These are phyloP conservation scores for Huntiella savannae DNA, from an alignment of 2,329 filamentous ascomycete species.

Conservation along the genomic window DNA sequence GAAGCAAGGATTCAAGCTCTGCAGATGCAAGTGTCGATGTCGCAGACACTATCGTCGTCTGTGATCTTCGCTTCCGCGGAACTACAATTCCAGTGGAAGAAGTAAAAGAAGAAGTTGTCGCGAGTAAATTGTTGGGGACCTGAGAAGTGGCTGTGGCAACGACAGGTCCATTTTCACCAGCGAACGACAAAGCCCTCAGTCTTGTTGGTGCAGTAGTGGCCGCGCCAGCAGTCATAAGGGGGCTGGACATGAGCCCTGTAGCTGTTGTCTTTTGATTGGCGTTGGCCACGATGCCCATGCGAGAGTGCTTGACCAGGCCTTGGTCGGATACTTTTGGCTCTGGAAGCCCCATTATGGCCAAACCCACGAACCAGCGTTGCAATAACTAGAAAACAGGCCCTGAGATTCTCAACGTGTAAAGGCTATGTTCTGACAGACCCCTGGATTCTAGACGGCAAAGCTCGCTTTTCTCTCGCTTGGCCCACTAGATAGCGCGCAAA, in stretches of 20 bases:
- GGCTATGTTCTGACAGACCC: too few species aligned
- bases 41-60: background rate
- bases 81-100: background rate
- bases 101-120: background rate
- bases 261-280: conserved; percentile 5
- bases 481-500: too few species aligned
- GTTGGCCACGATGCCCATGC: conserved; percentile 5
- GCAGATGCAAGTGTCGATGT: conserved; percentile 2
- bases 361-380: too few species aligned
- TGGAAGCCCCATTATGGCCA: too few species aligned
- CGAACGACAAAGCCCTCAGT: background rate
- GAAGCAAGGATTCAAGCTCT: background rate
- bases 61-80: background rate
- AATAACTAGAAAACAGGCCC: too few species aligned
- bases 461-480: too few species aligned
- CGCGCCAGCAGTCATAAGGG: conserved; percentile 8
- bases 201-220: conserved; percentile 3
- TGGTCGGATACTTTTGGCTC: background rate
- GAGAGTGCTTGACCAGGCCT: background rate
- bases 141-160: background rate
- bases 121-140: background rate
- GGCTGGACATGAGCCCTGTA: conserved; percentile 8
- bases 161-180: background rate
- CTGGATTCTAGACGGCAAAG: too few species aligned
- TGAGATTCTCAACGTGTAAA: too few species aligned